Evolutionary conservation across 257 asterid genomes (phyloP), one percentile per base, ranked within the genome.

Genomic region (Penstemon eatonii): DNA sequence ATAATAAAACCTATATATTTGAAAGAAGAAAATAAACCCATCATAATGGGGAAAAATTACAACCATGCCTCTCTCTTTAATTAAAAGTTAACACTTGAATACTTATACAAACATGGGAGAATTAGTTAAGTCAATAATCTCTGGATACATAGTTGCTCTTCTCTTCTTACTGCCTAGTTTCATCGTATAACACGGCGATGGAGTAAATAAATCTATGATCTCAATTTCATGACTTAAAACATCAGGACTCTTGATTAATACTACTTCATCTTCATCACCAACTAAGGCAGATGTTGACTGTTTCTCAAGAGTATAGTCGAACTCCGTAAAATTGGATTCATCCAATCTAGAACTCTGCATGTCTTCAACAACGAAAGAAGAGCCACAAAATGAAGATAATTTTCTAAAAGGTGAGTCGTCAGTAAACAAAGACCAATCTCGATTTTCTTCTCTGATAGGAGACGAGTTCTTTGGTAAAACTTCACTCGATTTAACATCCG

Each of bases 101-200:
- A 25, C 38, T 70, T 60, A 80, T 55, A 77, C 70, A 41, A 43
- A 70, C 72, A 88, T 42, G 43, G 96, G 97, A 59, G 95, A 90
- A 49, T 78, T 81, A 44, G 99, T 88, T 84, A 93, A 74, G 84
- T 93, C 97, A n/a, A 93, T 89, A 73, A 91, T 78, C 76, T 87
- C 95, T 56, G 87, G 85, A 67, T 63, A 66, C 50, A 51, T 8
- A 76, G 43, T 66, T 2, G 81, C 63, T 66, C 79, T 75, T 69
- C 89, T 87, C 81, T 72, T 92, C 85, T 84, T 85, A 71, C 75
- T 68, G 51, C 81, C 76, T 7, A 74, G 59, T 45, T 73, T 74
- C 3, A 44, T 61, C 8, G 10, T 54, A 56, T 55, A 60, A 79
- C 86, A 73, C 53, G 93, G 96, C 4, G 97, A 85, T 60, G 96